These are phyloP conservation scores for Globisporangium middletonii DNA, from an alignment of 352 stramenopile species.

Conservation along the genomic window DNA sequence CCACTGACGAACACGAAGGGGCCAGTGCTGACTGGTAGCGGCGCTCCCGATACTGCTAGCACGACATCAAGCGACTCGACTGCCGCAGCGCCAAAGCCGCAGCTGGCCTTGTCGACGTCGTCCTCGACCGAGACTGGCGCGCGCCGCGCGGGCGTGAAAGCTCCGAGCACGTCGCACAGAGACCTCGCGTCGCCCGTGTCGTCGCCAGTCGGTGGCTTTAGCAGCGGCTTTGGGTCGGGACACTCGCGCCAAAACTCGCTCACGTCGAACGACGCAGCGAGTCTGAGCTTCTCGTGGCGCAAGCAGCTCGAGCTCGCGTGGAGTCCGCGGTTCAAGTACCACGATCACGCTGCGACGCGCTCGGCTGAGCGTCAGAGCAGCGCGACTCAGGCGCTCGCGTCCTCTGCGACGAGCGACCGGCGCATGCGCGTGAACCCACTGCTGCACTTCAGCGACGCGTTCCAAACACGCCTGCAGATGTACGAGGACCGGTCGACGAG, in stretches of 20 bases:
- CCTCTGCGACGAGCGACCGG: not conserved
- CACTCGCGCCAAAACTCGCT: slow-evolving; percentile 16
- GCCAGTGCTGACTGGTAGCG: slow-evolving; percentile 12
- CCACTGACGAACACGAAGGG: slow-evolving; percentile 41
- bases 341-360: slow-evolving; percentile 11
- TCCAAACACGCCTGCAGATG: slow-evolving; percentile 41
- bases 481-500: slow-evolving; percentile 54
- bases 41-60: not conserved
- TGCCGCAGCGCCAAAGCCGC: not conserved
- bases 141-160: slow-evolving; percentile 4
- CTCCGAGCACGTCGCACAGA: slow-evolving; percentile 4
- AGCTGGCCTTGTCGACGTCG: not conserved
- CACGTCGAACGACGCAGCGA: slow-evolving; percentile 15
- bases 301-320: slow-evolving; percentile 51
- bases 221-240: slow-evolving; percentile 4
- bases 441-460: slow-evolving; percentile 34
- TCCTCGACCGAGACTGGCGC: not conserved
- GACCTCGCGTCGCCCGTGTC: slow-evolving; percentile 11
- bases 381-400: not conserved
- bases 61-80: not conserved
- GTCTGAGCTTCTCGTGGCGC: slow-evolving; percentile 44
- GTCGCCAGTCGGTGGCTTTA: slow-evolving; percentile 11
- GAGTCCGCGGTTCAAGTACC: slow-evolving; percentile 49
- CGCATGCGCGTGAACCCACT: slow-evolving; percentile 29
- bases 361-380: not conserved